These are phyloP conservation scores for Colletotrichum sp. DNA, from an alignment of 2,329 filamentous ascomycete genomes.

Conservation along the genomic window DNA sequence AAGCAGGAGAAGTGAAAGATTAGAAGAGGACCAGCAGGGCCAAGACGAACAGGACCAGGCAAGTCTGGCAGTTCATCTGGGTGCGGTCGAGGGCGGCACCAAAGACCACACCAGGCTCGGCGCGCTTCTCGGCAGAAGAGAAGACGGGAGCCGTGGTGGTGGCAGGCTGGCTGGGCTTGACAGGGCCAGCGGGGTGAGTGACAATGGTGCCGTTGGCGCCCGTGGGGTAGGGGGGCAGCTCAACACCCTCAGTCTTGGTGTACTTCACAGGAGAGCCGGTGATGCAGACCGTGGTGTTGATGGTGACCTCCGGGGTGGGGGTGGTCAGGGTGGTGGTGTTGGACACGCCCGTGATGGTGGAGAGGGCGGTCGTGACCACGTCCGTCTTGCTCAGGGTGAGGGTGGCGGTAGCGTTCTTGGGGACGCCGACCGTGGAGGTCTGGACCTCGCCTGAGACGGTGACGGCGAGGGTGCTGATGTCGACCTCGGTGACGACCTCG, in stretches of 20 bases:
- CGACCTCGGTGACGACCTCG: constrained; percentile 32
- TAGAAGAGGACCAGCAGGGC: constrained; percentile 36
- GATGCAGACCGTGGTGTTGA: constrained; percentile 28
- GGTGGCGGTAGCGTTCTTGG: constrained; percentile 34
- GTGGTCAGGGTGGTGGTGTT: constrained; percentile 13
- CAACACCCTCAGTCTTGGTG: constrained; percentile 29
- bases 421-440: neutral
- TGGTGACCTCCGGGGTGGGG: neutral
- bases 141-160: constrained; percentile 27
- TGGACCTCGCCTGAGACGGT: constrained; percentile 22
- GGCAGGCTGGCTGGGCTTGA: neutral
- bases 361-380: constrained; percentile 3
- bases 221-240: constrained; percentile 23
- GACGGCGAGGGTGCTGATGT: constrained; percentile 31
- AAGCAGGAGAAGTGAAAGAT: neutral
- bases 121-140: constrained; percentile 37
- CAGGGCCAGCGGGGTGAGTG: constrained; percentile 5
- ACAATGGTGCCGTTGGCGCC: constrained; percentile 23
- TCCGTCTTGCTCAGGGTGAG: constrained; percentile 27
- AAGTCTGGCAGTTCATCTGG: constrained; percentile 34
- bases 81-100: constrained; percentile 30
- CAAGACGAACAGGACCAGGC: constrained; percentile 40
- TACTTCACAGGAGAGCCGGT: constrained; percentile 11
- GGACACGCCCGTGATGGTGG: constrained; percentile 14
- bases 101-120: constrained; percentile 30